Percentiles rank a stretch among this genome's conserved stretches.
phyloP scores from a whole-genome alignment of 2,329 filamentous ascomycete species.

The Fonsecaea monophora region DNA sequence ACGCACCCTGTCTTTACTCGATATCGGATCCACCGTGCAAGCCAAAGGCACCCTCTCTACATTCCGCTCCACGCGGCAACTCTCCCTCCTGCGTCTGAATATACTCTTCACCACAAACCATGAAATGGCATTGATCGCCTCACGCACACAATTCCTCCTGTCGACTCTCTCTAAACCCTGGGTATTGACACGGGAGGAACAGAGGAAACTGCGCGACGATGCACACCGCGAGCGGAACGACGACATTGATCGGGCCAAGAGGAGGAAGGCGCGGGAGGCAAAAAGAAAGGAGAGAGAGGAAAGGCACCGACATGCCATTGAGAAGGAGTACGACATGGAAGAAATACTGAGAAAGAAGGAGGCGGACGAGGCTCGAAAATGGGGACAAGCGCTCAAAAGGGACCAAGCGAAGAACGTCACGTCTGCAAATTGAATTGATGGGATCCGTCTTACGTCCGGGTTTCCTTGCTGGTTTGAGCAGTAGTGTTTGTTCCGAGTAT shows the following conservation, averaged over 20 bases:
- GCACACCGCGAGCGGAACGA: constrained; percentile 50
- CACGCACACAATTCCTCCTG: constrained; percentile 57
- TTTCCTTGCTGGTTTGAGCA: not conserved
- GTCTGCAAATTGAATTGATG: not conserved
- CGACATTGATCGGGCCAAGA: constrained; percentile 46
- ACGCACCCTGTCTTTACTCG: constrained; percentile 48
- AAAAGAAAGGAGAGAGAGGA: constrained; percentile 51
- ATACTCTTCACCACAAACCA: constrained; percentile 59
- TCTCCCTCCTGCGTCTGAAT: constrained; percentile 61
- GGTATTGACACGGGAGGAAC: constrained; percentile 55
- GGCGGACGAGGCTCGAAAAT: constrained; percentile 43
- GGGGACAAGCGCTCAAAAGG: constrained; percentile 35
- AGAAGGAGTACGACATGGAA: constrained; percentile 46
- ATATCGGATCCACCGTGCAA: constrained; percentile 61
- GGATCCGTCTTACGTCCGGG: not conserved
- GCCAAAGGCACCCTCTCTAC: constrained; percentile 63
- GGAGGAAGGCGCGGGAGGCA: constrained; percentile 39
- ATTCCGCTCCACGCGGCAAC: constrained; percentile 59
- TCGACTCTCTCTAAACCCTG: constrained; percentile 61
- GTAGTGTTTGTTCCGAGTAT: not conserved
- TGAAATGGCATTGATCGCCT: constrained; percentile 62
- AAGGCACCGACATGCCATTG: constrained; percentile 43
- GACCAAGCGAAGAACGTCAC: not conserved
- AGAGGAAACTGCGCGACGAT: constrained; percentile 52
- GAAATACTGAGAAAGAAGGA: constrained; percentile 50